Evolutionary conservation across 1,284 basidiomycete species (phyloP).

Genomic region (Apiotrichum gamsii): DNA sequence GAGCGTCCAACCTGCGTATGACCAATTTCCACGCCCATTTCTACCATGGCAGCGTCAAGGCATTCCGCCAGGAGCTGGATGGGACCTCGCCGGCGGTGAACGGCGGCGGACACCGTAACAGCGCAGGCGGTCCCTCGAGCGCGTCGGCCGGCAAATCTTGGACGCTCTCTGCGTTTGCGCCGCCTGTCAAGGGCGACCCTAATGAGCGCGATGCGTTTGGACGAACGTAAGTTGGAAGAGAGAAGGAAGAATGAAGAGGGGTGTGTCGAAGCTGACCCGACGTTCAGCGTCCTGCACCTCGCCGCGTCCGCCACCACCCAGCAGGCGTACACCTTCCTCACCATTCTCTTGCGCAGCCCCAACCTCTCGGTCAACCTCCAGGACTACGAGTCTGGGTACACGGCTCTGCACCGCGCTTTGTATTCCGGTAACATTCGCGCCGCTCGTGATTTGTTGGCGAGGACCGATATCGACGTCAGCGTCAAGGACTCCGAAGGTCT

Average conservation of each 20-base stretch:
- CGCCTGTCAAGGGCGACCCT: slow-evolving; percentile 37
- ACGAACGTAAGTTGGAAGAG: slow-evolving; percentile 55
- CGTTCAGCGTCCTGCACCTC: slow-evolving; percentile 72
- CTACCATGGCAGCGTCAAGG: slow-evolving; percentile 66
- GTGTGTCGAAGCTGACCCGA: slow-evolving; percentile 2
- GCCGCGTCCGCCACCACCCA: slow-evolving; percentile 59
- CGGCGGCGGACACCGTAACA: slow-evolving; percentile 32
- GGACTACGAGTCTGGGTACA: slow-evolving; percentile 85
- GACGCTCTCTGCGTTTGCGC: slow-evolving; percentile 53
- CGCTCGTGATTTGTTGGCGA: slow-evolving; percentile 69
- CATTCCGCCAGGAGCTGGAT: slow-evolving; percentile 73
- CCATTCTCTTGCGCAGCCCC: slow-evolving; percentile 71
- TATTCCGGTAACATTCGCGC: slow-evolving; percentile 78
- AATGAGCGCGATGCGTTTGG: slow-evolving; percentile 44
- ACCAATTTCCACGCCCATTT: slow-evolving; percentile 69
- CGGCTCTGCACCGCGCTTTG: slow-evolving; percentile 82
- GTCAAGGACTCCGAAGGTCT: slow-evolving; percentile 86
- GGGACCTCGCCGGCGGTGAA: slow-evolving; percentile 39
- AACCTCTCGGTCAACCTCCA: slow-evolving; percentile 69
- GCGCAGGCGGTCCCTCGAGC: slow-evolving; percentile 31
- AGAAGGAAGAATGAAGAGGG: too few species aligned
- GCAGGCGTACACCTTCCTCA: slow-evolving; percentile 69
- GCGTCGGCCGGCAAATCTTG: slow-evolving; percentile 58
- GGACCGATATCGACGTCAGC: slow-evolving; percentile 64
- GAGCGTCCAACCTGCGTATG: slow-evolving; percentile 31